A percentile compares a stretch with the other conserved stretches of the same genome.
Evolutionary conservation across 2,329 filamentous ascomycete species (phyloP).

Genomic region (Arthrobotrys megalospora): DNA sequence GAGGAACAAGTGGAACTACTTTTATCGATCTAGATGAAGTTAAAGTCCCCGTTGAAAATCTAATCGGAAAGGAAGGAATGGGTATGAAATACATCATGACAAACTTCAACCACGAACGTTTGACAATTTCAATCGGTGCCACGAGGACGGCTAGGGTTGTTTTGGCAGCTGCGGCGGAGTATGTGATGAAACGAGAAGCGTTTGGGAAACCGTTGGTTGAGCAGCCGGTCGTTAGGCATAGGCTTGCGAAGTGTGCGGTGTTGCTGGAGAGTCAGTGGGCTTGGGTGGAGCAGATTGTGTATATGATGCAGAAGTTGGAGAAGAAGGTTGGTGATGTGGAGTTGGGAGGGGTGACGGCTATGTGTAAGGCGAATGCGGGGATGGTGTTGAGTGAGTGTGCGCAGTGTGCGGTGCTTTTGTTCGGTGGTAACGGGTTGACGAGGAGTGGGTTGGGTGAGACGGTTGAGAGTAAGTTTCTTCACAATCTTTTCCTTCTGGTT

Average conservation of each 20-base stretch:
- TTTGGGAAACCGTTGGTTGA: conserved; percentile 80
- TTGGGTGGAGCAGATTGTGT: conserved; percentile 81
- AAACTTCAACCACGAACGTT: conserved; percentile 84
- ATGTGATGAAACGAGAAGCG: conserved; percentile 77
- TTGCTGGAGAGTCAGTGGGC: conserved; percentile 79
- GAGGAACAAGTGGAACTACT: conserved; percentile 78
- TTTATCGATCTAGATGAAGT: conserved; percentile 84
- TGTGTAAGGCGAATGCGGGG: conserved; percentile 80
- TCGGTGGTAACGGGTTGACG: conserved; percentile 82
- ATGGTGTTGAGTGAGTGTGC: conserved; percentile 81
- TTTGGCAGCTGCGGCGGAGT: conserved; percentile 74
- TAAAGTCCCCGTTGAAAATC: conserved; percentile 78
- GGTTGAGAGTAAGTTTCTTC: conserved; percentile 74
- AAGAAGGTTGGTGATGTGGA: conserved; percentile 75
- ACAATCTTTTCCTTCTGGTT: conserved; percentile 59
- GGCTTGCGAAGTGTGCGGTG: conserved; percentile 79
- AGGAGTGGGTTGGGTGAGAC: conserved; percentile 79
- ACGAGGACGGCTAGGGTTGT: conserved; percentile 77
- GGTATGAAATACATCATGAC: conserved; percentile 84
- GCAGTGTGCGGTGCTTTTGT: conserved; percentile 78
- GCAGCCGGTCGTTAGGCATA: conserved; percentile 80
- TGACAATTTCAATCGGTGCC: conserved; percentile 76
- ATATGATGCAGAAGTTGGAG: conserved; percentile 76
- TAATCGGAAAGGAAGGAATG: conserved; percentile 78
- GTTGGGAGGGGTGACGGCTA: conserved; percentile 79